Base-by-base conservation (phyloP, 768 basidiomycete genomes). In the Calocybe cyanea region DNA sequence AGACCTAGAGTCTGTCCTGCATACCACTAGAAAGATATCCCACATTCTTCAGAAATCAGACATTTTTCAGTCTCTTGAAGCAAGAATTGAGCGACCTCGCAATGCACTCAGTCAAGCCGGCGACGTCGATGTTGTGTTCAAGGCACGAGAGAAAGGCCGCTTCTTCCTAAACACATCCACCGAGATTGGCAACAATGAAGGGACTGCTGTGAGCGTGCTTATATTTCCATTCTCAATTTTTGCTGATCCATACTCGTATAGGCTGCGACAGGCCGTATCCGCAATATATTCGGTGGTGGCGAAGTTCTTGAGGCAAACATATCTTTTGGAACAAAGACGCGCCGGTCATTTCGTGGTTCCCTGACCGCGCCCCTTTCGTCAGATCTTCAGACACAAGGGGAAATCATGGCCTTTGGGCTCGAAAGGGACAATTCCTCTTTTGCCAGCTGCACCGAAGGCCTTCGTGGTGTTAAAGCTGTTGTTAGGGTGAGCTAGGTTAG, bases 101-200 rank as follows among this genome's bases (percentile, higher is more conserved):
- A 73, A 79, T 28, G 66, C 74, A 0, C 62, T 82, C 6, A 79
- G 84, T 1, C 61, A 69, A 38, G 62, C 66, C 8, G 76, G 74
- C 7, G 87, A 88, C 51, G 77, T 94, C 9, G 91, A 96, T 56
- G 61, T 98, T 30, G 76, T 94, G 1, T 81, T 95, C 64, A 76
- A 78, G 48, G 76, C 90, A 2, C 71, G 76, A 32, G 94, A 97
- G 63, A 78, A 77, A 45, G 81, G 89, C 4, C 70, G 89, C 30
- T 80, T 84, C 54, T 91, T 76, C 54, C 56, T 94, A 6, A 89
- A 87, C 52, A 89, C 84, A 2, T 77, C 88, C 4, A 97, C 94
- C 2, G 93, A 97, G 58, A 71, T 97, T 5, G 95, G 96, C 3
- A 92, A 95, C 49, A 86, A 84, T 40, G 96, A 97, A 63, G 95